Evolutionary conservation across 108 stramenopile species (phyloP).

Genomic region (Cyclotella baltica): DNA sequence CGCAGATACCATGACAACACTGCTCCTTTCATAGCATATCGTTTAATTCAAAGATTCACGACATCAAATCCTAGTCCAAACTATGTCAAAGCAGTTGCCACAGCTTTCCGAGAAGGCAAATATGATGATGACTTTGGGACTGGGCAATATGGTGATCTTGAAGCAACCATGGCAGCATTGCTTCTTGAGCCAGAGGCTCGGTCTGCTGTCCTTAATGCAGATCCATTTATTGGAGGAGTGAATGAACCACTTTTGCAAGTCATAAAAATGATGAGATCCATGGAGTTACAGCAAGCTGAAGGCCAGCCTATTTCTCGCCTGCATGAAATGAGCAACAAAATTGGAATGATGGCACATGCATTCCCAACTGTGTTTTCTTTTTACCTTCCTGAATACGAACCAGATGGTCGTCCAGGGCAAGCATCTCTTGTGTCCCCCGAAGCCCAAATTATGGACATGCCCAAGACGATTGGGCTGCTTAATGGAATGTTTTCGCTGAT

Average conservation of each 20-base stretch:
- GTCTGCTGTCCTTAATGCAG: slow-evolving; percentile 50
- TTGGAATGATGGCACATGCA: slow-evolving; percentile 59
- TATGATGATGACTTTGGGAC: slow-evolving; percentile 45
- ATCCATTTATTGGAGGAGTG: slow-evolving; percentile 63
- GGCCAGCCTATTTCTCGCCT: slow-evolving; percentile 41
- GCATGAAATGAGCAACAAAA: slow-evolving; percentile 35
- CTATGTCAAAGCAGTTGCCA: slow-evolving; percentile 54
- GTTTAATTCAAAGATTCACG: slow-evolving; percentile 59
- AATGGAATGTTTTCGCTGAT: slow-evolving; percentile 62
- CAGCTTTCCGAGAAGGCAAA: slow-evolving; percentile 47
- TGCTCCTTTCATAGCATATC: slow-evolving; percentile 58
- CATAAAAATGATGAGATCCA: slow-evolving; percentile 56
- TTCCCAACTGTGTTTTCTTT: slow-evolving; percentile 66
- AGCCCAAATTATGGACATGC: slow-evolving; percentile 44
- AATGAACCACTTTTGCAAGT: slow-evolving; percentile 66
- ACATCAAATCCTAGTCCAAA: slow-evolving; percentile 60
- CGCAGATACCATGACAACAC: slow-evolving; percentile 53
- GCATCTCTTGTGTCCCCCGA: slow-evolving; percentile 52
- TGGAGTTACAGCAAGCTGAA: slow-evolving; percentile 46
- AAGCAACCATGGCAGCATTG: slow-evolving; percentile 65
- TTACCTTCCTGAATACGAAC: slow-evolving; percentile 60
- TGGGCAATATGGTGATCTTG: slow-evolving; percentile 70
- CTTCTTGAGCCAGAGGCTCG: slow-evolving; percentile 66
- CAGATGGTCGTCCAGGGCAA: slow-evolving; percentile 41
- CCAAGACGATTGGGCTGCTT: slow-evolving; percentile 47